Base-by-base conservation (phyloP, 78 protist genomes). In the Dictyostelium brefeldianum region DNA sequence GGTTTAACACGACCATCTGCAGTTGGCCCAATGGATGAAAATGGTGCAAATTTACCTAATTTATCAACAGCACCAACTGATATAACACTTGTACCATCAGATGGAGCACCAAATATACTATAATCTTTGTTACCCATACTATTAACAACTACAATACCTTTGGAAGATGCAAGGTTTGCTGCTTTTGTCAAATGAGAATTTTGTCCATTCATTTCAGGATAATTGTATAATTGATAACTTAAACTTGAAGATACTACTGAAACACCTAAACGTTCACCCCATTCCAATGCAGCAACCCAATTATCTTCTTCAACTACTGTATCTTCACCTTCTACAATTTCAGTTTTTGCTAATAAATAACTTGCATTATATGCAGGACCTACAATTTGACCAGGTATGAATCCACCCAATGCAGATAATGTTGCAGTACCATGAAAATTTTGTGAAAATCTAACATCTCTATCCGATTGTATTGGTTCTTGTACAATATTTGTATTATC, bases 1-100 rank as follows among this genome's bases (percentile, higher is more conserved):
- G 95, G 95, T 51, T 92, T 92, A 15, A 92, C 73, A 46, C 95
- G 47, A 47, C 81, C 81, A 36, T 92, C 95, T 1, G 91, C 1
- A 1, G 80, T 31, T 41, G 95, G 95, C 0, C 95, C 95, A n/a
- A n/a, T 5, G 4, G 95, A 92, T 3, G 64, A 22, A n/a, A 92
- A 92, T 20, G 9, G 57, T 14, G 91, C 31, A 25, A n/a, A 29
- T 11, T 65, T 69, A 0, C 84, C 84, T 9, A 47, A 18, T 51
- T 15, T 6, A 9, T 54, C 64, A 5, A 92, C n/a, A 0, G 95
- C 90, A 25, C 91, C 95, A 10, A 92, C 91, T 4, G 91, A 20
- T 4, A 92, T 51, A 8, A 71, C 78, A 47, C 47, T 57, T 12
- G 46, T 69, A 4, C 89, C 84, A 83, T 92, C 95, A 1, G 91